These are phyloP conservation scores for Xylaria cubensis DNA, from an alignment of 495 filamentous ascomycete genomes.

Conservation along the genomic window DNA sequence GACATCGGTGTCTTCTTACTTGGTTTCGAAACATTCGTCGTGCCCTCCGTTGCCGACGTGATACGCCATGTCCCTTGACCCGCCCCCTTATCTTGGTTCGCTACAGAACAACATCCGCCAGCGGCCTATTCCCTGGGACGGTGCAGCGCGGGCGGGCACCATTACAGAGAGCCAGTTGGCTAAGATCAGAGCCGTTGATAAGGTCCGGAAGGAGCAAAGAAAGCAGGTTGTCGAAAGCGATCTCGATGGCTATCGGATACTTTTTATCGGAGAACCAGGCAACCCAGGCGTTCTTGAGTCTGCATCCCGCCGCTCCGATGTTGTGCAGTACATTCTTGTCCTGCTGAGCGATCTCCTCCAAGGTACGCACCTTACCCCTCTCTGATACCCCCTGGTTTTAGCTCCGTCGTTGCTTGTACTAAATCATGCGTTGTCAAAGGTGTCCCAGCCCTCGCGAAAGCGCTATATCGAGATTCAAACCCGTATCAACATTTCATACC, in stretches of 20 bases:
- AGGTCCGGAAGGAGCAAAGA: slow-evolving; percentile 83
- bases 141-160: slow-evolving; percentile 89
- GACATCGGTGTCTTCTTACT: neutral
- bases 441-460: slow-evolving; percentile 75
- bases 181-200: slow-evolving; percentile 97
- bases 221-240: slow-evolving; percentile 81
- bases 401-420: slow-evolving; percentile 21
- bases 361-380: slow-evolving; percentile 56
- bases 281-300: slow-evolving; percentile 80
- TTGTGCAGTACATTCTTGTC: slow-evolving; percentile 93
- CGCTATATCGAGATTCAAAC: slow-evolving; percentile 74
- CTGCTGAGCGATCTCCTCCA: slow-evolving; percentile 87
- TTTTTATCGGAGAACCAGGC: slow-evolving; percentile 75
- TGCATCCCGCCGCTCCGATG: slow-evolving; percentile 79
- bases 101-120: slow-evolving; percentile 94
- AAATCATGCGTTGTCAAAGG: slow-evolving; percentile 56
- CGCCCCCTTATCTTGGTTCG: slow-evolving; percentile 86
- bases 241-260: slow-evolving; percentile 73
- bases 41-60: slow-evolving; percentile 12
- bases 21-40: neutral
- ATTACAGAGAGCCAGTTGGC: slow-evolving; percentile 93
- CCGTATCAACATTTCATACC: slow-evolving; percentile 88
- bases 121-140: slow-evolving; percentile 97
- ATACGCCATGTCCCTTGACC: slow-evolving; percentile 80
- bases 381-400: too few species aligned